A percentile compares a stretch with the other conserved stretches of the same genome.
phyloP scores from a whole-genome alignment of 495 filamentous ascomycete species.

The Penicillium odoratum region DNA sequence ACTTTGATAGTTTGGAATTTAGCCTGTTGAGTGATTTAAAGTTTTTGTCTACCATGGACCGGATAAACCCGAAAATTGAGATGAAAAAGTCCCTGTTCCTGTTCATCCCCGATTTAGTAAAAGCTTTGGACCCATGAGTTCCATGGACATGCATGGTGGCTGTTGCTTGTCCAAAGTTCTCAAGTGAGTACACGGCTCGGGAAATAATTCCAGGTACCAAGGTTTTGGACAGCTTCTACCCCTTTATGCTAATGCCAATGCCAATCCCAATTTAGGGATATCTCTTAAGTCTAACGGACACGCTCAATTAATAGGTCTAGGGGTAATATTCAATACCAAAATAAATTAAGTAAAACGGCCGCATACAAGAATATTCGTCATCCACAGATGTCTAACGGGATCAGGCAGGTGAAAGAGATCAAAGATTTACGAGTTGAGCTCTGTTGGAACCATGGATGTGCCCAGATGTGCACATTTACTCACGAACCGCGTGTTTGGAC shows the following conservation, averaged over 20 bases:
- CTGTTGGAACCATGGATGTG: constrained; percentile 4
- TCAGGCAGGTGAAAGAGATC: constrained; percentile 8
- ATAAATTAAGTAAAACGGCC: too few relatives aligned
- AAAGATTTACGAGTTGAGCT: background rate
- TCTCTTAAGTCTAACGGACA: too few relatives aligned
- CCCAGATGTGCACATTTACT: background rate
- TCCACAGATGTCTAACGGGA: background rate
- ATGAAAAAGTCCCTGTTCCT: too few relatives aligned
- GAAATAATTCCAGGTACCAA: background rate
- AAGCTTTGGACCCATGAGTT: background rate
- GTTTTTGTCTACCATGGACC: background rate
- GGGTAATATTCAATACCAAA: too few relatives aligned
- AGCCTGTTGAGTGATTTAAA: background rate
- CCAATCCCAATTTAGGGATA: background rate
- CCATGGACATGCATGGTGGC: background rate
- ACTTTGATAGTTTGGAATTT: background rate
- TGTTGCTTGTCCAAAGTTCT: background rate
- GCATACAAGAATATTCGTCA: too few relatives aligned
- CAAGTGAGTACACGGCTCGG: too few relatives aligned
- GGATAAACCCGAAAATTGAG: background rate
- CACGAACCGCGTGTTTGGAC: too few relatives aligned
- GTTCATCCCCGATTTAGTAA: background rate
- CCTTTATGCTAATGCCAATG: background rate
- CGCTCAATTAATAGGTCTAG: too few relatives aligned
- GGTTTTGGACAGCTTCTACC: too few relatives aligned